phyloP scores from a whole-genome alignment of 2,329 filamentous ascomycete genomes.

The Hypoxylon rubiginosum region DNA sequence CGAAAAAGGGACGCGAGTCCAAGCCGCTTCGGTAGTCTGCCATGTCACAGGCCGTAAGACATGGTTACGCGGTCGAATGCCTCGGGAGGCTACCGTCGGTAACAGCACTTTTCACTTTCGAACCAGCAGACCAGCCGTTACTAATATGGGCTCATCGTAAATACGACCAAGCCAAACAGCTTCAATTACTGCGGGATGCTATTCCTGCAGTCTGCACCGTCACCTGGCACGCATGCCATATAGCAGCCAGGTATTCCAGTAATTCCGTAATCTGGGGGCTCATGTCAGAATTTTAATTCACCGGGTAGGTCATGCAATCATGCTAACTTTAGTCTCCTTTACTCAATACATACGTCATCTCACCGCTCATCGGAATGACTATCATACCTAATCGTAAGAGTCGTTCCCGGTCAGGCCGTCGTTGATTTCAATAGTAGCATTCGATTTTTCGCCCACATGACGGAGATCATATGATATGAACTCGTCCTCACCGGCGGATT shows the following conservation, averaged over 20 bases:
- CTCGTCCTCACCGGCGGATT: not conserved
- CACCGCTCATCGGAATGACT: not conserved
- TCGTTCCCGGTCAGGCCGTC: not conserved
- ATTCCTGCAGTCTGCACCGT: not conserved
- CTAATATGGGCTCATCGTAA: not conserved
- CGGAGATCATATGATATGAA: conserved; percentile 3
- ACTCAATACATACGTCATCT: not conserved
- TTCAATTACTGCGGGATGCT: not conserved
- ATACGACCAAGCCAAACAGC: not conserved
- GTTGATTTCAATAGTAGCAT: not conserved
- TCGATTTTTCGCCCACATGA: not conserved
- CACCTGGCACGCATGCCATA: not conserved
- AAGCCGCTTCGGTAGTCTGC: conserved; percentile 8
- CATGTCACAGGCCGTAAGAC: not conserved
- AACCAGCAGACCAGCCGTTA: not conserved
- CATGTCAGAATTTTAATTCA: conserved; percentile 9
- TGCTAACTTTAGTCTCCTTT: not conserved
- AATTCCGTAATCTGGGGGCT: conserved; percentile 1
- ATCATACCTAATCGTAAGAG: not conserved
- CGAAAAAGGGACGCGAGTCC: conserved; percentile 14
- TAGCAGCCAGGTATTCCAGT: not conserved
- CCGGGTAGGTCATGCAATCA: not conserved
- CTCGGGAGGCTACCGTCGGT: not conserved
- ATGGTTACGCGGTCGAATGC: conserved; percentile 5
- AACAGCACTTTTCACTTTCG: not conserved